A percentile compares a stretch with the other conserved stretches of the same genome.
These are phyloP conservation scores for Bertia moriformis DNA, from an alignment of 2,329 filamentous ascomycete genomes.

Conservation along the genomic window DNA sequence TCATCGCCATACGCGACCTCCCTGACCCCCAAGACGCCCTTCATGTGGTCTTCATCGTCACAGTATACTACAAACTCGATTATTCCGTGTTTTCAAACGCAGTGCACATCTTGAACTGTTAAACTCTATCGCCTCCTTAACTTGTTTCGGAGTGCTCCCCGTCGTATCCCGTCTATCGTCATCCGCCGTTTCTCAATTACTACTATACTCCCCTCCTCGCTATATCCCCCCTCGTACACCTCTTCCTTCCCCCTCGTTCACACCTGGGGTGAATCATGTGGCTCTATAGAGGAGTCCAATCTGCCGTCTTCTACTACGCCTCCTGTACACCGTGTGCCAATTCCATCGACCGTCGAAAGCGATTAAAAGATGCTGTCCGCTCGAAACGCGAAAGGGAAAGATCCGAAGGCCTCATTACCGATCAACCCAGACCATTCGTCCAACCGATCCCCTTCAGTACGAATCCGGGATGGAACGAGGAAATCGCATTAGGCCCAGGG, in stretches of 20 bases:
- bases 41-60: neutral
- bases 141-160: too few relatives aligned
- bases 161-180: too few relatives aligned
- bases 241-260: too few relatives aligned
- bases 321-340: constrained; percentile 35
- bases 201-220: too few relatives aligned
- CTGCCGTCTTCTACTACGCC: constrained; percentile 31
- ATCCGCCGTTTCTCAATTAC: too few relatives aligned
- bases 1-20: neutral
- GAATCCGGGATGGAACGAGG: constrained; percentile 46
- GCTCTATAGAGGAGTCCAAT: constrained; percentile 30
- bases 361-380: constrained; percentile 34
- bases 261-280: too few relatives aligned
- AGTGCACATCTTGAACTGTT: neutral
- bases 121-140: too few relatives aligned
- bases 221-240: too few relatives aligned
- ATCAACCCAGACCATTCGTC: constrained; percentile 35
- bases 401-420: constrained; percentile 23
- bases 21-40: neutral
- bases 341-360: constrained; percentile 31
- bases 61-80: neutral
- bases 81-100: neutral
- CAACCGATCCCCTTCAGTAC: constrained; percentile 43
- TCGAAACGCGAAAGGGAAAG: constrained; percentile 26
- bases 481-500: constrained; percentile 42